Base-by-base conservation (phyloP, 2,329 filamentous ascomycete species). In the Ceratocystis destructans region DNA sequence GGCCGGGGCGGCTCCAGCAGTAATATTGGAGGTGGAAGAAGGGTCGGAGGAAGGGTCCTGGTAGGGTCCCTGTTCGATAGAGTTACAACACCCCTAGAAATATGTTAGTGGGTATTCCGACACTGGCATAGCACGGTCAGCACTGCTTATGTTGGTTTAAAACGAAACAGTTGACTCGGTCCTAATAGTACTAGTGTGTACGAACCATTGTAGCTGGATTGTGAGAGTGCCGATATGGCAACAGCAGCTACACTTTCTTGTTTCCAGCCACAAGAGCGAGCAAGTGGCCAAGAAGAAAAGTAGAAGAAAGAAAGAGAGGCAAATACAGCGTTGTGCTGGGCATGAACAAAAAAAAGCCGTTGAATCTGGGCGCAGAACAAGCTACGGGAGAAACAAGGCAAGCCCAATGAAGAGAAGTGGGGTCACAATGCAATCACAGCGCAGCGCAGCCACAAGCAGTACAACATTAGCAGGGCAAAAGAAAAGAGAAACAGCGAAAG, bases 51-150 rank as follows among this genome's bases (percentile, higher is more conserved):
- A 45, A 10, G 61, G 41, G 45, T 41, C 61, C 22, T 57, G 53
- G 31, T 57, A 57, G 28, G 53, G 53, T 31, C 53, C 12, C 53
- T 57, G 53, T 31, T 46, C 61, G 41, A 28, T 50, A 20, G 61
- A 63, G 61, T 63, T 45, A 48, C 61, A 63, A 15, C 61, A 63
- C 15, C 61, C 61, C 61, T 63, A 62, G 31, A 62, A n/a, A 45
- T 17, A 33, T 20, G 33, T 65, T 57, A 66, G 59, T 55, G 57
- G 31, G 15, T 12, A 28, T 53, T 6, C 37, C 37, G 17, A 28
- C 15, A 65, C 10, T 48, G 17, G 17, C 15, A 53, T 53, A 41
- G 37, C 37, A 41, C n/a, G 22, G 17, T 53, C 20, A 53, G 48
- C 48, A 25, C 48, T 53, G 20, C 22, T 20, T 53, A 25, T 53